Percentiles rank a stretch among this genome's conserved stretches.
These are phyloP conservation scores for Mrakia frigida DNA, from an alignment of 768 basidiomycete species.

Conservation along the genomic window DNA sequence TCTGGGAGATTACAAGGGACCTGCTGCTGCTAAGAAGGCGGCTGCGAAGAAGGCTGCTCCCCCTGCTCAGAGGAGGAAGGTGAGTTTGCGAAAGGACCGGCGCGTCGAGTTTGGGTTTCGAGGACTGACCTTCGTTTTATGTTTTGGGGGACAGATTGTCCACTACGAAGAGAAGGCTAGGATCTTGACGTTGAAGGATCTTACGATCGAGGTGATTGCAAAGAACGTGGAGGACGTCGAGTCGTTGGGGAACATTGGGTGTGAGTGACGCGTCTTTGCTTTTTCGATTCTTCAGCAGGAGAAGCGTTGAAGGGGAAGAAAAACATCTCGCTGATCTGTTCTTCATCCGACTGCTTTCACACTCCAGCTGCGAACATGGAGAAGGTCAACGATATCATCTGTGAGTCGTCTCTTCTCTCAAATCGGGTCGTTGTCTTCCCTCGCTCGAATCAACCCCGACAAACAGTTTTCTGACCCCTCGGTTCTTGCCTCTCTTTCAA, in stretches of 20 bases:
- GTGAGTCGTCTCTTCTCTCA: conserved; percentile 37
- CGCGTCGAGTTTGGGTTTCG: neutral
- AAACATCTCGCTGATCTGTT: no score
- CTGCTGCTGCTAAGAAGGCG: neutral
- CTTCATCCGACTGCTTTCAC: neutral
- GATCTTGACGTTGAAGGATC: conserved; percentile 64
- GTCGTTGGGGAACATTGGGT: conserved; percentile 70
- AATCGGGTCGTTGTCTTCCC: neutral
- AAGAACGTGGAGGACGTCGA: conserved; percentile 78
- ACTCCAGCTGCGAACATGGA: conserved; percentile 62
- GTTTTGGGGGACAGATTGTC: conserved; percentile 47
- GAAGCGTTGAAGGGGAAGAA: no score
- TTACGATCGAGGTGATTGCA: conserved; percentile 80
- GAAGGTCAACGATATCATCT: conserved; percentile 56
- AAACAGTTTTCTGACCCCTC: neutral
- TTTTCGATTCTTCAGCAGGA: no score
- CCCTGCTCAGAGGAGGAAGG: conserved; percentile 45
- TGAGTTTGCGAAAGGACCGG: conserved; percentile 46
- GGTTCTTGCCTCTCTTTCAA: no score
- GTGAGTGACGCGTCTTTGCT: neutral
- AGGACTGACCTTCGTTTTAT: neutral
- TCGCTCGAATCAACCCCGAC: no score
- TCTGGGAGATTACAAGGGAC: conserved; percentile 65
- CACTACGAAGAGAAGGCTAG: conserved; percentile 58
- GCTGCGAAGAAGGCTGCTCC: conserved; percentile 52